Evolutionary conservation across 441 rosid genomes (phyloP), one percentile per base, ranked within the genome.

Genomic region (Populus hybrid): DNA sequence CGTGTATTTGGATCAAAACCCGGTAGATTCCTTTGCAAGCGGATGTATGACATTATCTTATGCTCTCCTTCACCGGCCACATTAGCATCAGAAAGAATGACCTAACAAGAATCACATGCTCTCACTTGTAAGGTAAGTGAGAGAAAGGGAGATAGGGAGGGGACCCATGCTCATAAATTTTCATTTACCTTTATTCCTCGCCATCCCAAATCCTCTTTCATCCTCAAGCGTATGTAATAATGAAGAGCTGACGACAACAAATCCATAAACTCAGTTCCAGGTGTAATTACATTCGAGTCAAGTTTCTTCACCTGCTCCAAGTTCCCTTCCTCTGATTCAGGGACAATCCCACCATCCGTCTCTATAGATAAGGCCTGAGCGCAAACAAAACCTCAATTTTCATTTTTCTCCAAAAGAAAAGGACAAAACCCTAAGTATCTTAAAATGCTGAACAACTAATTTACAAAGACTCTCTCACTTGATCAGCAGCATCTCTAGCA

Each of bases 401-500:
- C 11, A 20, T 29, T 31, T 50, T 67, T 24, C 35, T 20, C 18
- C 5, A 14, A 20, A 23, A 10, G 21, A 26, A 11, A 7, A 40
- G 45, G 45, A 40, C 45, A 40, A 12, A 3, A 10, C 45, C 45
- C 2, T 9, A 12, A n/a, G 16, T 45, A 45, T 14, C 16, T 45
- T 45, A 45, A 14, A 24, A 63, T 63, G 28, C 8, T 63, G 56
- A 11, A 14, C 56, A 45, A 3, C 53, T 45, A 45, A 45, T 12
- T 45, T 45, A 45, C 18, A 45, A 45, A 45, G 56, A 45, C 56
- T 45, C 5, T 40, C 50, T 45, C 56, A 45, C 56, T 45, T 45
- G 18, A 50, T 91, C 97, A 18, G 87, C 84, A 70, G 97, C 95
- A 88, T 94, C 98, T 82, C 91, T 90, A 67, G 97, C 97, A 65